These are phyloP conservation scores for Pseudocercospora macadamiae DNA, from an alignment of 2,329 filamentous ascomycete species.

Conservation along the genomic window DNA sequence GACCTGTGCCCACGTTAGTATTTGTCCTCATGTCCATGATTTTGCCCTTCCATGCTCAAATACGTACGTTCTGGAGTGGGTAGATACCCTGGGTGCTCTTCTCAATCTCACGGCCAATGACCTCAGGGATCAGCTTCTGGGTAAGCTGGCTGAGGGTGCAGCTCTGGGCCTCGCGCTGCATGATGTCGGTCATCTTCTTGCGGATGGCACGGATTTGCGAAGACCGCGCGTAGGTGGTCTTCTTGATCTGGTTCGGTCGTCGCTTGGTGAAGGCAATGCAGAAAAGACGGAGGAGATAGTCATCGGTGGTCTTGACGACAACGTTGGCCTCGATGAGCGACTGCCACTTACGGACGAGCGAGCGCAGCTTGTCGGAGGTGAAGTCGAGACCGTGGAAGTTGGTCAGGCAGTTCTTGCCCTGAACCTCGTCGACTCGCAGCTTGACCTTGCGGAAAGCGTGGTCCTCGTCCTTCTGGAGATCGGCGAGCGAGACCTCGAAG, in stretches of 20 bases:
- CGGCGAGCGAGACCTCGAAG: constrained; percentile 97
- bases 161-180: constrained; percentile 89
- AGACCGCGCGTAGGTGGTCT: constrained; percentile 97
- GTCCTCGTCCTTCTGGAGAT: constrained; percentile 99
- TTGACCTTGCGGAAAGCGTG: constrained; percentile 99
- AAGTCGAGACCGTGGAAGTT: constrained; percentile 99
- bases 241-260: constrained; percentile 99
- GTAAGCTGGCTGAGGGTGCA: constrained; percentile 96
- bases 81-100: constrained; percentile 99
- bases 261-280: constrained; percentile 99
- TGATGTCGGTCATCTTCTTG: constrained; percentile 99
- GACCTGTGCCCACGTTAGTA: constrained; percentile 64
- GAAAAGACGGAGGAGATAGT: constrained; percentile 99
- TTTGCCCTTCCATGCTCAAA: not conserved
- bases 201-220: constrained; percentile 98
- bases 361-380: constrained; percentile 99
- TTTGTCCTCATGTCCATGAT: not conserved
- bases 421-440: constrained; percentile 96
- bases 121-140: constrained; percentile 98
- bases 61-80: constrained; percentile 91
- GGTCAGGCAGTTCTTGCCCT: constrained; percentile 99
- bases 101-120: constrained; percentile 99
- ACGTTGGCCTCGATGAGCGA: constrained; percentile 99
- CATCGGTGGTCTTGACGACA: constrained; percentile 99
- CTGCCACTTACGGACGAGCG: constrained; percentile 99